Evolutionary conservation across 805 yeast species (phyloP).

Genomic region (Saturnispora galanensis): DNA sequence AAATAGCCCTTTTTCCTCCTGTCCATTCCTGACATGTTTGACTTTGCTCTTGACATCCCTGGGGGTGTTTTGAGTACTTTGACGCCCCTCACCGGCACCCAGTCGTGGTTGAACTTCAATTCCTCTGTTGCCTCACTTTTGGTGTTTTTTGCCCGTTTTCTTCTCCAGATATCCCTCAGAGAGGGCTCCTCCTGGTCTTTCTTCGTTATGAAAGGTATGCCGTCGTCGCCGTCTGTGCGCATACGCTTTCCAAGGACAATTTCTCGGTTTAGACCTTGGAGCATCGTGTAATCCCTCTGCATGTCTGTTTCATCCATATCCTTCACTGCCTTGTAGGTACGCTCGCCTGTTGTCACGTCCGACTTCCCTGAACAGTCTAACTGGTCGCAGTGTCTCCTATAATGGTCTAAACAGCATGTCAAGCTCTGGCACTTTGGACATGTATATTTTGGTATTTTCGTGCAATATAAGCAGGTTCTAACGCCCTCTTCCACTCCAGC

Average conservation of each 20-base stretch:
- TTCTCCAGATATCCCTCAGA: constrained; percentile 32
- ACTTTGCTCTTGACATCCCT: constrained; percentile 61
- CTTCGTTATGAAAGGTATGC: constrained; percentile 5
- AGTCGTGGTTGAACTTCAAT: constrained; percentile 3
- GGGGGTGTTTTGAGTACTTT: constrained; percentile 50
- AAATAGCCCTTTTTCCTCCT: constrained; percentile 31
- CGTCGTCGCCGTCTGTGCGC: constrained; percentile 7
- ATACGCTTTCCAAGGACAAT: constrained; percentile 49
- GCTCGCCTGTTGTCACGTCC: constrained; percentile 32
- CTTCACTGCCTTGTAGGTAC: constrained; percentile 39
- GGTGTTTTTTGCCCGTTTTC: constrained; percentile 37
- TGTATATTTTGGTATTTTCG: constrained; percentile 45
- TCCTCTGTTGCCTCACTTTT: constrained; percentile 1
- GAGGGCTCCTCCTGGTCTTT: constrained; percentile 31
- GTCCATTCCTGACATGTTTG: constrained; percentile 36
- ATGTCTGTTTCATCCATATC: constrained; percentile 41
- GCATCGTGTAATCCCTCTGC: constrained; percentile 77
- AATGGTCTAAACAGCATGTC: constrained; percentile 68
- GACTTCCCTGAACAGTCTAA: constrained; percentile 57
- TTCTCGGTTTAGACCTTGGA: constrained; percentile 49
- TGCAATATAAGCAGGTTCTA: constrained; percentile 23
- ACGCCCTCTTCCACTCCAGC: neutral
- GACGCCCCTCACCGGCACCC: constrained; percentile 43
- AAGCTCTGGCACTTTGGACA: constrained; percentile 69
- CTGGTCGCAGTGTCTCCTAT: constrained; percentile 54